phyloP scores from a whole-genome alignment of 805 yeast genomes.

The Pichia exigua region DNA sequence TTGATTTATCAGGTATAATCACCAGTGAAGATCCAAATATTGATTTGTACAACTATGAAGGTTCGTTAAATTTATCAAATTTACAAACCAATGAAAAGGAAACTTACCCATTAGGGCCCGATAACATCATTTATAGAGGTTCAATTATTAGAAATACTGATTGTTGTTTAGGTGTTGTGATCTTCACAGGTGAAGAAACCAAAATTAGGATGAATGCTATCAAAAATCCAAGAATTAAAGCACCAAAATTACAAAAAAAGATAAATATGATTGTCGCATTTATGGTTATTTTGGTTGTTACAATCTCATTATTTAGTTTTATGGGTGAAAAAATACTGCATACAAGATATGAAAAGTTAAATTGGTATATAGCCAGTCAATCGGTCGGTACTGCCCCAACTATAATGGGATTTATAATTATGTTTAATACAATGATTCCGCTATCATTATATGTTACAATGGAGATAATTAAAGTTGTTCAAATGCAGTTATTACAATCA shows the following conservation, averaged over 20 bases:
- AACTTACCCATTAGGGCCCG: constrained; percentile 61
- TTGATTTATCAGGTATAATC: constrained; percentile 42
- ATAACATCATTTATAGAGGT: constrained; percentile 86
- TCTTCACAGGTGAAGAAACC: constrained; percentile 93
- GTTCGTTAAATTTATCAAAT: constrained; percentile 41
- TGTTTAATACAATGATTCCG: constrained; percentile 96
- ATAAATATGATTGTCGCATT: constrained; percentile 79
- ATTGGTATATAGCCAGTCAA: constrained; percentile 68
- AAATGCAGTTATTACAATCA: constrained; percentile 70
- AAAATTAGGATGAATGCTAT: constrained; percentile 93
- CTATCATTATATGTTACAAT: constrained; percentile 90
- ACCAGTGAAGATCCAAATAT: constrained; percentile 86
- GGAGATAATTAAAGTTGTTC: constrained; percentile 91
- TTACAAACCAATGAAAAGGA: constrained; percentile 23
- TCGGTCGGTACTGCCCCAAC: constrained; percentile 86
- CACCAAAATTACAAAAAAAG: constrained; percentile 81
- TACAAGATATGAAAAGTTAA: constrained; percentile 32
- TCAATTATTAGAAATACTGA: constrained; percentile 81
- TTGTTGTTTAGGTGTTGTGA: constrained; percentile 65
- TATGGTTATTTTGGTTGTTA: constrained; percentile 78
- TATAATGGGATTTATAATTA: constrained; percentile 90
- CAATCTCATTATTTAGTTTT: constrained; percentile 70
- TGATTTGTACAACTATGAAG: constrained; percentile 89
- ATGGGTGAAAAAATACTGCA: constrained; percentile 62
- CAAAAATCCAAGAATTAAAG: constrained; percentile 81